A percentile compares a stretch with the other conserved stretches of the same genome.
These are phyloP conservation scores for Lichtheimia hyalospora DNA, from an alignment of 371 early-diverging fungal genomes.

Conservation along the genomic window DNA sequence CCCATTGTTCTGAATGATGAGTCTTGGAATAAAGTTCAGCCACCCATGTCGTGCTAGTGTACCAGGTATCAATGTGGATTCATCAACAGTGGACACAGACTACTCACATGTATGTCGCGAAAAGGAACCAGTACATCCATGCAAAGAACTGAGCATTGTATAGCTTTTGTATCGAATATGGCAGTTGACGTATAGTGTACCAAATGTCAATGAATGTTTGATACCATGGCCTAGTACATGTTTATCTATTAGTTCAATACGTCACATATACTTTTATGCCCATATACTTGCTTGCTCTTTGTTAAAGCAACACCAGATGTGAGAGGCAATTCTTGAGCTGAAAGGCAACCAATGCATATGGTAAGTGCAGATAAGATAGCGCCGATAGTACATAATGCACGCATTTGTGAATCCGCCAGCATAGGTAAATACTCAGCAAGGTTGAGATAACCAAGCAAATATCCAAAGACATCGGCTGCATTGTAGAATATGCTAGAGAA, in stretches of 20 bases:
- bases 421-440: slow-evolving; percentile 53
- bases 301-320: not conserved
- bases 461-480: slow-evolving; percentile 69
- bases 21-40: slow-evolving; percentile 46
- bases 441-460: slow-evolving; percentile 63
- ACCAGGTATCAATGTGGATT: not conserved
- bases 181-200: slow-evolving; percentile 54
- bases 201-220: slow-evolving; percentile 52
- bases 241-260: not conserved
- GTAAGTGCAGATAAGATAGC: slow-evolving; percentile 49
- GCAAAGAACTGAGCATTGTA: slow-evolving; percentile 79
- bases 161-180: slow-evolving; percentile 58
- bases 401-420: slow-evolving; percentile 61
- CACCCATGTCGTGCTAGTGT: slow-evolving; percentile 37
- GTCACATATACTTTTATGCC: not conserved
- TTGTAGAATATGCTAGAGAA: slow-evolving; percentile 74
- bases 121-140: slow-evolving; percentile 85
- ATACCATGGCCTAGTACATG: slow-evolving; percentile 42
- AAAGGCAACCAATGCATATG: slow-evolving; percentile 50
- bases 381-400: slow-evolving; percentile 63
- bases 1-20: not conserved
- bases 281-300: not conserved
- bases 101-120: not conserved
- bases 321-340: slow-evolving; percentile 41
- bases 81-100: not conserved